phyloP scores from a whole-genome alignment of 345 rosid species.

The Carallia pectinifolia region DNA sequence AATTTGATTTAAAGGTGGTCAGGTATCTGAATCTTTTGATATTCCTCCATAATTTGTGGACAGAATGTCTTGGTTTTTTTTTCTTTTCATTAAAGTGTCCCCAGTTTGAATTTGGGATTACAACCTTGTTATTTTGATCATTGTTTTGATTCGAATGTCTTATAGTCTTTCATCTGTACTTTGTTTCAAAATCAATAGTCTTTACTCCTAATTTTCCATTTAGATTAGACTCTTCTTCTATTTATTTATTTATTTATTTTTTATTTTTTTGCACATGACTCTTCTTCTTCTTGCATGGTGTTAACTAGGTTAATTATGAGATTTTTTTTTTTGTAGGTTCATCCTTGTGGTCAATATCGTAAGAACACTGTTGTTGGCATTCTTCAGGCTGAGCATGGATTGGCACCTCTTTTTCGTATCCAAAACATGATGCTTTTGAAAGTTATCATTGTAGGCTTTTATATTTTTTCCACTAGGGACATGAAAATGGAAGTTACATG shows the following conservation, averaged over 20 bases:
- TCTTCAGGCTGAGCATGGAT: slow-evolving; percentile 83
- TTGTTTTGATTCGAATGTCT: neutral
- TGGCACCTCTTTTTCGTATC: slow-evolving; percentile 87
- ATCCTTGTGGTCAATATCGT: slow-evolving; percentile 94
- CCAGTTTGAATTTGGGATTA: neutral
- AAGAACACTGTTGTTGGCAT: slow-evolving; percentile 95
- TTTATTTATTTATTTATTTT: neutral
- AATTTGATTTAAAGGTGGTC: too few relatives aligned
- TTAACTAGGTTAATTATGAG: too few relatives aligned
- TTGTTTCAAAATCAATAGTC: neutral
- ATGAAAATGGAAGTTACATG: neutral
- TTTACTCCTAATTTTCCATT: slow-evolving; percentile 1
- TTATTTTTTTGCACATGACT: neutral
- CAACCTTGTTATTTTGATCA: too few relatives aligned
- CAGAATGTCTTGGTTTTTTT: too few relatives aligned
- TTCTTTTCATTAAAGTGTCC: too few relatives aligned
- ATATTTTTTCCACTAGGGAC: neutral
- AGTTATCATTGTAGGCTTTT: neutral
- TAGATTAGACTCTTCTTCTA: neutral
- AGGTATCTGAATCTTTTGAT: too few relatives aligned
- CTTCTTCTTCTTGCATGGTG: too few relatives aligned
- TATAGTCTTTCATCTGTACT: neutral
- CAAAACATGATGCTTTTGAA: slow-evolving; percentile 20
- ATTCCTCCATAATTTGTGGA: too few relatives aligned
- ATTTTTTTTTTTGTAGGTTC: slow-evolving; percentile 51